Evolutionary conservation across 192 early-diverging fungal species (phyloP), one percentile per base, ranked within the genome.

Genomic region (Jimgerdemannia flammicorona): DNA sequence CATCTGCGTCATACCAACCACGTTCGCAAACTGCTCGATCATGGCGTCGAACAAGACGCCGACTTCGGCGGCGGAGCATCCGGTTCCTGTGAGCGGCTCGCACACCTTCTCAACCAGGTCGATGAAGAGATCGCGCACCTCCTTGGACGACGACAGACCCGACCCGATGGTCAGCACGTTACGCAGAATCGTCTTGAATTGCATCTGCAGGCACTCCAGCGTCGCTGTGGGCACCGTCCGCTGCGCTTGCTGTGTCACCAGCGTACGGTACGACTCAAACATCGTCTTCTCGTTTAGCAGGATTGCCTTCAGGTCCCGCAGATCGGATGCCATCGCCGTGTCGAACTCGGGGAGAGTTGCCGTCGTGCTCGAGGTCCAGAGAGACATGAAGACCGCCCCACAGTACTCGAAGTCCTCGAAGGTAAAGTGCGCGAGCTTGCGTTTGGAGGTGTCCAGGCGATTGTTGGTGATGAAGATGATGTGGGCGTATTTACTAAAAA

Each of bases 401-500:
- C 80, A 80, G 43, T 80, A 80, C 29, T 81, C 77, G 19, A 83
- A 76, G 66, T 84, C 83, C 18, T 71, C 18, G 40, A 79, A 81
- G n/a, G 77, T 74, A 49, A 79, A 82, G 67, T 77, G 78, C 1
- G 72, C 75, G 19, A 84, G 78, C 74, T 79, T 77, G 74, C 82
- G 82, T 79, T 81, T 79, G 44, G 74, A 83, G 6, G 83, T 84
- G 40, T 84, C 83, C 42, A 84, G 40, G 41, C 78, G 80, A 19
- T 78, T 78, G 71, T 81, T 70, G 0, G 80, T 76, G 64, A 84
- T 77, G 63, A 84, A 84, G 18, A 84, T 70, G 59, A 84, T 79
- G 40, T 81, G 79, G 0, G 83, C 83, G 49, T 84, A 84, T 71
- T 82, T 77, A 7, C 83, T 84, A 43, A 64, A 64, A 19, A 40